phyloP scores from a whole-genome alignment of 345 rosid species.

The Camelina hispida region DNA sequence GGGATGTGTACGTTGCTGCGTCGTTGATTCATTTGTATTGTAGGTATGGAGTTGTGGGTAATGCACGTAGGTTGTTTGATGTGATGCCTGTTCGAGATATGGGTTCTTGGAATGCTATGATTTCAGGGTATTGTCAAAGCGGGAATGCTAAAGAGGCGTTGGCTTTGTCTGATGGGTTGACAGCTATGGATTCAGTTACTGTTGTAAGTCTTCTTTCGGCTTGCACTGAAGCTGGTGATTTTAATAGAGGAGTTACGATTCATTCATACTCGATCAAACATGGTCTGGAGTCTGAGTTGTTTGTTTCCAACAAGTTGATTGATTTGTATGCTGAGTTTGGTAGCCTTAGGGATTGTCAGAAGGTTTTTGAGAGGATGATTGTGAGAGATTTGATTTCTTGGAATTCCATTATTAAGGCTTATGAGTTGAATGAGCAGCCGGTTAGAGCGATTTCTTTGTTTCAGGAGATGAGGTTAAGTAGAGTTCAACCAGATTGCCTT shows the following conservation, averaged over 20 bases:
- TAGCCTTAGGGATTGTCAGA: slow-evolving; percentile 39
- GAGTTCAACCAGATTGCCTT: slow-evolving; percentile 53
- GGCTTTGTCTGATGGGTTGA: slow-evolving; percentile 49
- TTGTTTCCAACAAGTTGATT: slow-evolving; percentile 61
- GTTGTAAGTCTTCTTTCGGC: slow-evolving; percentile 59
- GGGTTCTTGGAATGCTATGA: slow-evolving; percentile 73
- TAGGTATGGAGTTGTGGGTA: slow-evolving; percentile 43
- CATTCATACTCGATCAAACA: slow-evolving; percentile 55
- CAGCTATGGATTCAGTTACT: slow-evolving; percentile 57
- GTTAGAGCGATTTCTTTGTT: slow-evolving; percentile 45
- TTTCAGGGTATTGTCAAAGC: slow-evolving; percentile 65
- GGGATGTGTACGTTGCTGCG: slow-evolving; percentile 66
- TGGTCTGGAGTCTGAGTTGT: slow-evolving; percentile 53
- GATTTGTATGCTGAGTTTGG: slow-evolving; percentile 59
- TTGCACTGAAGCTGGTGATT: slow-evolving; percentile 55
- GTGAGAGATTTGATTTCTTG: slow-evolving; percentile 59
- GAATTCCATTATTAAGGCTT: slow-evolving; percentile 68
- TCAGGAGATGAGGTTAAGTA: slow-evolving; percentile 46
- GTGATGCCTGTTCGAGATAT: slow-evolving; percentile 56
- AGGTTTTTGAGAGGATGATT: slow-evolving; percentile 51
- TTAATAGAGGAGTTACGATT: slow-evolving; percentile 47
- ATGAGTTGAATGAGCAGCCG: slow-evolving; percentile 57
- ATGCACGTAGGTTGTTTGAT: slow-evolving; percentile 55
- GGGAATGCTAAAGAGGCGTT: slow-evolving; percentile 57
- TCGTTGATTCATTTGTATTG: slow-evolving; percentile 63